phyloP scores from a whole-genome alignment of 345 rosid genomes.

The Brassica rapa region DNA sequence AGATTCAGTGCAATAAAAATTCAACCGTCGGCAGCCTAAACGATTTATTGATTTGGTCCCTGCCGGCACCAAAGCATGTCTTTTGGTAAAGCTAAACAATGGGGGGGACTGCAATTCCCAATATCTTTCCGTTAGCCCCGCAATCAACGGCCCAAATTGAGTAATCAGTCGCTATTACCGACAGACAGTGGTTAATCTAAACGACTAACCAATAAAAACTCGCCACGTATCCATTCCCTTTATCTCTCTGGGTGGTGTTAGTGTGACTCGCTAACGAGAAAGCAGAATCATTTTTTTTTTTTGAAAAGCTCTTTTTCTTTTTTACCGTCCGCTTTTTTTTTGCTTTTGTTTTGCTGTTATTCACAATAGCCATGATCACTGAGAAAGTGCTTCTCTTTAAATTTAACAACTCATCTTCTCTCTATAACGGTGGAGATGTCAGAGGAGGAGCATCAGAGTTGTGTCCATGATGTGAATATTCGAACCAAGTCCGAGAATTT shows the following conservation, averaged over 20 bases:
- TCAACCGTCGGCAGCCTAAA: conserved; percentile 26
- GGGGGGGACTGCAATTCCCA: conserved; percentile 47
- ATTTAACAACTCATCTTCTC: conserved; percentile 26
- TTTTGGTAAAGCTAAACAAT: conserved; percentile 27
- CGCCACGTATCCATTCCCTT: conserved; percentile 29
- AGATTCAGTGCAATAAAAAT: background rate
- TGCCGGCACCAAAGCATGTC: background rate
- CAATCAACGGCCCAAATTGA: conserved; percentile 52
- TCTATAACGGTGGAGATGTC: conserved; percentile 43
- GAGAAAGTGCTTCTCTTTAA: conserved; percentile 30
- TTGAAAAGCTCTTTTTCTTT: conserved; percentile 30
- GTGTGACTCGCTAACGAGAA: conserved; percentile 38
- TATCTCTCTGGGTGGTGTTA: background rate
- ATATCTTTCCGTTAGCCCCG: conserved; percentile 46
- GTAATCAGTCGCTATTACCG: conserved; percentile 5
- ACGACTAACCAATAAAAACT: background rate
- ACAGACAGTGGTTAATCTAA: background rate
- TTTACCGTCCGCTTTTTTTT: conserved; percentile 9
- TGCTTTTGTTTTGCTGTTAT: conserved; percentile 18
- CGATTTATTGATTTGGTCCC: conserved; percentile 7
- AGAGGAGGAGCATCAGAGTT: conserved; percentile 30
- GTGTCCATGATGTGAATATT: conserved; percentile 44
- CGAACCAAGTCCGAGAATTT: conserved; percentile 40
- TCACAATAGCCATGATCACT: conserved; percentile 16
- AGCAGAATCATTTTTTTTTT: conserved; percentile 22